Conservation (phyloP, 202 grass and related monocot species). For the Musa balbisiana region DNA sequence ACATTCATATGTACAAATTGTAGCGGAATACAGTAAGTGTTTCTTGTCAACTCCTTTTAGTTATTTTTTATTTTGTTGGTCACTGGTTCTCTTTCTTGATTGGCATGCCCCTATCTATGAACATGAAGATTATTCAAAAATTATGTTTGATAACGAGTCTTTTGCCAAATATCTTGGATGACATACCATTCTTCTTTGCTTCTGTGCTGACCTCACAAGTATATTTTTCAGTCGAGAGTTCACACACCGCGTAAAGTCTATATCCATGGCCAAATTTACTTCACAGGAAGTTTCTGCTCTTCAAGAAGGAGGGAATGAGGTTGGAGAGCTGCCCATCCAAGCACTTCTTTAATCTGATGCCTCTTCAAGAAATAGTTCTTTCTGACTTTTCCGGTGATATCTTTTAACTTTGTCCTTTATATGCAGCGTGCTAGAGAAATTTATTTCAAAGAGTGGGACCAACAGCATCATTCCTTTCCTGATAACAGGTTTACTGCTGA, state of each 20-base stretch:
- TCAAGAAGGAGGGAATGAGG: conserved; percentile 62
- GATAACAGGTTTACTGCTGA: conserved; percentile 47
- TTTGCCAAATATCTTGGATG: too few relatives aligned
- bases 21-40: conserved; percentile 43
- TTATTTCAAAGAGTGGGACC: conserved; percentile 63
- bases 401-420: conserved; percentile 3
- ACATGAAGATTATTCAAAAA: neutral
- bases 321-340: conserved; percentile 1
- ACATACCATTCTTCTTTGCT: neutral
- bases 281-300: conserved; percentile 50
- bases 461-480: conserved; percentile 32
- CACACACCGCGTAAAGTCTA: conserved; percentile 59
- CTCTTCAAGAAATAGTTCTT: neutral
- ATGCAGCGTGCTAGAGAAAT: conserved; percentile 47
- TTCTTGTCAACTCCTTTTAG: neutral
- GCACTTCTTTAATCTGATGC: neutral
- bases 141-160: neutral
- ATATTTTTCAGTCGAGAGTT: conserved; percentile 46
- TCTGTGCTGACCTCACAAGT: conserved; percentile 6
- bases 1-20: conserved; percentile 38
- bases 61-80: neutral
- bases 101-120: neutral
- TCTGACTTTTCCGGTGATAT: neutral
- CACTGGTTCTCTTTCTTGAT: neutral
- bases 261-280: conserved; percentile 67